Percentiles rank a stretch among this genome's conserved stretches.
phyloP scores from a whole-genome alignment of 805 yeast genomes.

The Saccharomycopsis fibuligera region DNA sequence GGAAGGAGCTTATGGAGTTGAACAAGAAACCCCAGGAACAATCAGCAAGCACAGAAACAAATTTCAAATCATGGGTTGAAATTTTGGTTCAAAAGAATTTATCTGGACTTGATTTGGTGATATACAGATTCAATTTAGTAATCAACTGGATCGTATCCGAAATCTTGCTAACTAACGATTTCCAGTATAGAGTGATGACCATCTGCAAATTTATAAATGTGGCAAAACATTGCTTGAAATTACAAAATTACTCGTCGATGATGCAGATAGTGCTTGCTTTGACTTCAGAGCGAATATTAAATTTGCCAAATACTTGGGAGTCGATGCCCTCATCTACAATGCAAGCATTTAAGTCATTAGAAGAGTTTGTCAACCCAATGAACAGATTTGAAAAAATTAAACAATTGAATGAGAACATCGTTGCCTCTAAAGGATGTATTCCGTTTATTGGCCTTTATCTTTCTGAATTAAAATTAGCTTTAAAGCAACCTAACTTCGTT shows the following conservation, averaged over 20 bases:
- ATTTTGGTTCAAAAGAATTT: conserved; percentile 49
- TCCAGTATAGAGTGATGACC: conserved; percentile 55
- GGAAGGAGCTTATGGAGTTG: conserved; percentile 81
- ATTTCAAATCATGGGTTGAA: conserved; percentile 83
- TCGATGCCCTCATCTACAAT: conserved; percentile 66
- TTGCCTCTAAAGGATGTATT: conserved; percentile 68
- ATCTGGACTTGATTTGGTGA: conserved; percentile 77
- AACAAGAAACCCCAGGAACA: conserved; percentile 19
- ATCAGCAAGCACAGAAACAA: conserved; percentile 60
- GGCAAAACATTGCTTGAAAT: conserved; percentile 62
- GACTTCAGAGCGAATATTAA: conserved; percentile 55
- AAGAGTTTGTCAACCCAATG: conserved; percentile 65
- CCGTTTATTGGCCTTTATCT: conserved; percentile 87
- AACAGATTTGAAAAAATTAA: conserved; percentile 68
- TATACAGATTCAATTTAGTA: conserved; percentile 79
- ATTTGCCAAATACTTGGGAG: conserved; percentile 67
- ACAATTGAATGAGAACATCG: conserved; percentile 50
- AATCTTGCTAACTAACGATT: conserved; percentile 59
- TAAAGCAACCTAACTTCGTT: background rate
- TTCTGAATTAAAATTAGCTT: conserved; percentile 57
- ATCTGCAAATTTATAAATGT: conserved; percentile 84
- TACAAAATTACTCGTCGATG: conserved; percentile 81
- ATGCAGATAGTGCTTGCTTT: conserved; percentile 84
- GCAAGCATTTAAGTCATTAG: conserved; percentile 58
- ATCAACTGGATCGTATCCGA: conserved; percentile 92